phyloP scores from a whole-genome alignment of 345 rosid species.

The Aquilaria sinensis region DNA sequence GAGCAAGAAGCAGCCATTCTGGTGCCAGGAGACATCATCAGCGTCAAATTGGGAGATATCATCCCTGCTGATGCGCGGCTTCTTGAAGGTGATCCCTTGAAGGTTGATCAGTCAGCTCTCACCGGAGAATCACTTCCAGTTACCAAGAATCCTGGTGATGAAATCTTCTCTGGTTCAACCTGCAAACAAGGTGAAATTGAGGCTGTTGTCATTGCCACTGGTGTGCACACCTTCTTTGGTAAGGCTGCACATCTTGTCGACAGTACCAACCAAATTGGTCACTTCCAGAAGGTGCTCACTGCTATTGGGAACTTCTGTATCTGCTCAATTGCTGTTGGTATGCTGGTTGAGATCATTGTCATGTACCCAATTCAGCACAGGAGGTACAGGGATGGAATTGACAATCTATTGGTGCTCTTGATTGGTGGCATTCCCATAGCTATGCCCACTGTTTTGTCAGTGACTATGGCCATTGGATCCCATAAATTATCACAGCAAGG shows the following conservation, averaged over 20 bases:
- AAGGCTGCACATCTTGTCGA: constrained; percentile 93
- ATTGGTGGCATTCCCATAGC: constrained; percentile 94
- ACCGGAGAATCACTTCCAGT: constrained; percentile 68
- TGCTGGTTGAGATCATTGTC: constrained; percentile 58
- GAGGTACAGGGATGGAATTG: constrained; percentile 64
- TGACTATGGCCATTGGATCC: constrained; percentile 90
- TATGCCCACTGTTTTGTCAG: constrained; percentile 80
- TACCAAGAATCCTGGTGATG: constrained; percentile 63
- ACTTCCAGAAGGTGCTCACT: constrained; percentile 77
- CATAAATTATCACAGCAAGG: constrained; percentile 73
- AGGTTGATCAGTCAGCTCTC: constrained; percentile 63
- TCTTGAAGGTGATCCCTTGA: constrained; percentile 78
- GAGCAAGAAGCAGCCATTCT: constrained; percentile 75
- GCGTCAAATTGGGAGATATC: constrained; percentile 79
- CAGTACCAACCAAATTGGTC: constrained; percentile 82
- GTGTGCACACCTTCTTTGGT: constrained; percentile 83
- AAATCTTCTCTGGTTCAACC: constrained; percentile 76
- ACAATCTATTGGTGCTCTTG: constrained; percentile 77
- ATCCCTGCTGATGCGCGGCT: constrained; percentile 94
- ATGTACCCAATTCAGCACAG: constrained; percentile 82
- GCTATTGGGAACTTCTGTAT: constrained; percentile 90
- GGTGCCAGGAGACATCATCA: constrained; percentile 82
- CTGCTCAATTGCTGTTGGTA: constrained; percentile 62
- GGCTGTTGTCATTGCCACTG: constrained; percentile 84
- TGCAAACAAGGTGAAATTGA: constrained; percentile 90